Conservation (phyloP, 139 green algal genomes). For the Coelastrella sp. region DNA sequence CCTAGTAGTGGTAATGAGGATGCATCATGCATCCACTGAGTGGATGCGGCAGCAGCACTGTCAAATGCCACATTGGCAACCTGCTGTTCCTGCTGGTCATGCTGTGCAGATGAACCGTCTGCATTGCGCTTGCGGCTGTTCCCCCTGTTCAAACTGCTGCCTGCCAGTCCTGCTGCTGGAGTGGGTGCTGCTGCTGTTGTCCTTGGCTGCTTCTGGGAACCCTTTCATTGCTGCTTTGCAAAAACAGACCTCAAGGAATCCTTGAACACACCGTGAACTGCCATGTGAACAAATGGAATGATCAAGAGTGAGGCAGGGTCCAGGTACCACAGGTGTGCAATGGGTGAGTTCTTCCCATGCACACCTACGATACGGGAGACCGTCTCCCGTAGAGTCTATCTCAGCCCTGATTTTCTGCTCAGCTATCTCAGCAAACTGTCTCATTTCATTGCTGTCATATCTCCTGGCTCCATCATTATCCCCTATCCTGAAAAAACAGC, state of each 20-base stretch:
- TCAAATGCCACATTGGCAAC: not conserved
- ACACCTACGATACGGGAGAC: not conserved
- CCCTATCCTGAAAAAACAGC: not conserved
- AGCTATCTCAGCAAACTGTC: not conserved
- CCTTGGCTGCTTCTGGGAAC: not conserved
- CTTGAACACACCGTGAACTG: not conserved
- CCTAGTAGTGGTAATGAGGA: no score
- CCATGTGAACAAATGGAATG: not conserved
- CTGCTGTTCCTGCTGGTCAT: not conserved
- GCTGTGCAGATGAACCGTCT: not conserved
- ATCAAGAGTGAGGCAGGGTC: not conserved
- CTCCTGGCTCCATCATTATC: not conserved
- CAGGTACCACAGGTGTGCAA: not conserved
- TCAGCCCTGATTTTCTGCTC: not conserved
- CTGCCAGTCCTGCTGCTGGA: not conserved
- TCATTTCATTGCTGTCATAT: not conserved
- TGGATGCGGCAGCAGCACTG: no score
- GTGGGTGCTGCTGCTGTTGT: not conserved
- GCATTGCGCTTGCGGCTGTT: not conserved
- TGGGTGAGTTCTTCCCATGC: not conserved
- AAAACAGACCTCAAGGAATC: not conserved
- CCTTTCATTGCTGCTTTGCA: not conserved
- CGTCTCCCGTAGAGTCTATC: no score
- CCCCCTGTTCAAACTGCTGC: not conserved
- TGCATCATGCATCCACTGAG: no score